phyloP scores from a whole-genome alignment of 78 protist genomes.

The slime mould (Dictyostelium discoideum) region DNA sequence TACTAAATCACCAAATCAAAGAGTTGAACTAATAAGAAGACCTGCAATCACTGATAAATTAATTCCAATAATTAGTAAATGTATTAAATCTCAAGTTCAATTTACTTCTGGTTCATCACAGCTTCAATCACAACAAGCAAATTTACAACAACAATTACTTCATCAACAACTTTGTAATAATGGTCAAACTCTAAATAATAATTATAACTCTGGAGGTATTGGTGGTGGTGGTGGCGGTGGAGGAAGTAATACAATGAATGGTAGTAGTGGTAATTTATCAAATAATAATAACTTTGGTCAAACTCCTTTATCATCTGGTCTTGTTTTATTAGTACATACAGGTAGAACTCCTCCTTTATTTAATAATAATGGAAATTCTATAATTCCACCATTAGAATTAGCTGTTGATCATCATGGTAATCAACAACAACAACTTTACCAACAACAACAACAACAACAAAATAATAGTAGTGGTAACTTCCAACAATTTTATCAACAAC shows the following conservation, averaged over 20 bases:
- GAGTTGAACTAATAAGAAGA: slow-evolving; percentile 42
- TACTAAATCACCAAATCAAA: background rate
- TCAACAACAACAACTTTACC: background rate
- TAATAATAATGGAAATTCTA: background rate
- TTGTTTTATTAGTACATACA: background rate
- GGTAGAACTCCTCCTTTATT: slow-evolving; percentile 3
- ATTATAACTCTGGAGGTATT: background rate
- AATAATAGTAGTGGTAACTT: background rate
- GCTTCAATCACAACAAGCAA: background rate
- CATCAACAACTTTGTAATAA: background rate
- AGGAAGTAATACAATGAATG: background rate
- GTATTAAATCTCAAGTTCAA: background rate
- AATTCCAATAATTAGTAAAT: slow-evolving; percentile 37
- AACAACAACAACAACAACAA: background rate
- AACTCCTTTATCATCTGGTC: slow-evolving; percentile 4
- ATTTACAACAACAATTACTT: slow-evolving; percentile 10
- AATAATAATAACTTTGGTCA: slow-evolving; percentile 13
- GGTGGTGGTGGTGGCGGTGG: background rate
- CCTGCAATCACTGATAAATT: slow-evolving; percentile 61
- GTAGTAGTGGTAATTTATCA: background rate
- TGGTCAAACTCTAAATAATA: background rate
- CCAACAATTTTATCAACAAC: background rate
- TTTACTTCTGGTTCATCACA: slow-evolving; percentile 20
- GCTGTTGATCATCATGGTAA: slow-evolving; percentile 1
- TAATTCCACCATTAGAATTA: slow-evolving; percentile 32